Evolutionary conservation across 108 stramenopile genomes (phyloP).

Genomic region (Schizochytrium sp.): DNA sequence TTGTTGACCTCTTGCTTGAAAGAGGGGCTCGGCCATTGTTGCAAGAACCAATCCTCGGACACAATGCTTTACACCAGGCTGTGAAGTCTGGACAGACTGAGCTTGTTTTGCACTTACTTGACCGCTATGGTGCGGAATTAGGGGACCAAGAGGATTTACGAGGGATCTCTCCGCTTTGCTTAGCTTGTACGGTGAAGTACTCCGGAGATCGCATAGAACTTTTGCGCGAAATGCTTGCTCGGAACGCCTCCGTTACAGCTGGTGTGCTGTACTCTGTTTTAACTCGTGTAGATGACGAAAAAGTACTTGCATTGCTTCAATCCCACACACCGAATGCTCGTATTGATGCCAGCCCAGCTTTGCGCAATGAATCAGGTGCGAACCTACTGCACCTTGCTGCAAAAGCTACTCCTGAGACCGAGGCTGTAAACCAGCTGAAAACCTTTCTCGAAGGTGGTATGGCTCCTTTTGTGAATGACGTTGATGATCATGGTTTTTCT

Average conservation of each 20-base stretch:
- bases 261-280: constrained; percentile 3
- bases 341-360: background rate
- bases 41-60: constrained; percentile 55
- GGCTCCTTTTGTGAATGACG: constrained; percentile 35
- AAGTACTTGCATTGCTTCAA: background rate
- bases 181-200: constrained; percentile 35
- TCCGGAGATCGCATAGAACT: background rate
- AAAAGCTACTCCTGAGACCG: background rate
- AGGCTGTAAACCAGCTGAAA: background rate
- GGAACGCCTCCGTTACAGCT: background rate
- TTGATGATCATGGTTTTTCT: background rate
- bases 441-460: background rate
- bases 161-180: constrained; percentile 4
- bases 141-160: constrained; percentile 45
- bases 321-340: background rate
- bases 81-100: constrained; percentile 20
- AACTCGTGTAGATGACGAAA: background rate
- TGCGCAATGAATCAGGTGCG: constrained; percentile 5
- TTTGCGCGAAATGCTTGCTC: constrained; percentile 38
- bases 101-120: background rate
- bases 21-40: background rate
- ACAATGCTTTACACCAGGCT: constrained; percentile 47
- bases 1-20: constrained; percentile 23
- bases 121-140: background rate
- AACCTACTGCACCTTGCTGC: constrained; percentile 33